phyloP scores from a whole-genome alignment of 2,329 filamentous ascomycete genomes.

The Trichophaea hybrida region DNA sequence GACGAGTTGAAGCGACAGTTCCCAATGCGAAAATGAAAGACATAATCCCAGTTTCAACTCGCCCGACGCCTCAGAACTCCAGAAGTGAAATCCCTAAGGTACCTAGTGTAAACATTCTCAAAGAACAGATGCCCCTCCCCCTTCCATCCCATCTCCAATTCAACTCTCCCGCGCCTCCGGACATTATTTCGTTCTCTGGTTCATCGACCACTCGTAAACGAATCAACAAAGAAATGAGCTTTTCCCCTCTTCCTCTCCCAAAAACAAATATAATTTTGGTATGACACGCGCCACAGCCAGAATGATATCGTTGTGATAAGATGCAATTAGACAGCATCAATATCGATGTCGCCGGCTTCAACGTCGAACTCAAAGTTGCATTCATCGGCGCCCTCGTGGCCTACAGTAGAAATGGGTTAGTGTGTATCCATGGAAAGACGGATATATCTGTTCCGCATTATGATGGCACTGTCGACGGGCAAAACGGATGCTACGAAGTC shows the following conservation, averaged over 20 bases:
- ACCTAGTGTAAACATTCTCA: no score
- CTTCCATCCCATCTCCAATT: background rate
- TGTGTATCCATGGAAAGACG: background rate
- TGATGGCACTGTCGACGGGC: background rate
- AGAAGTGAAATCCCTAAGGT: background rate
- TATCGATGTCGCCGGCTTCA: constrained; percentile 39
- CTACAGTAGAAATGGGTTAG: constrained; percentile 27
- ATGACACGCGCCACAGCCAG: background rate
- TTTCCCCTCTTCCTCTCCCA: background rate
- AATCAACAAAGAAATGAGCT: background rate
- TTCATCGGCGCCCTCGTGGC: constrained; percentile 84
- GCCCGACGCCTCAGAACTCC: background rate
- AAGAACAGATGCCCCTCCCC: background rate
- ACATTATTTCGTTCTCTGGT: background rate
- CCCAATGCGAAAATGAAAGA: background rate
- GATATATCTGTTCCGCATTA: background rate
- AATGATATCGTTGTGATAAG: background rate
- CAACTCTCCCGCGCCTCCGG: background rate
- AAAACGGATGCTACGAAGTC: background rate
- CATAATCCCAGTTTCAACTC: background rate
- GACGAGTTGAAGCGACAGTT: background rate
- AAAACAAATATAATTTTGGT: background rate
- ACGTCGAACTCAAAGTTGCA: constrained; percentile 99
- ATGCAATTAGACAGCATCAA: constrained; percentile 17
- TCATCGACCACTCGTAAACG: background rate